Base-by-base conservation (phyloP, 495 filamentous ascomycete species). In the Hypoxylon fuscum region DNA sequence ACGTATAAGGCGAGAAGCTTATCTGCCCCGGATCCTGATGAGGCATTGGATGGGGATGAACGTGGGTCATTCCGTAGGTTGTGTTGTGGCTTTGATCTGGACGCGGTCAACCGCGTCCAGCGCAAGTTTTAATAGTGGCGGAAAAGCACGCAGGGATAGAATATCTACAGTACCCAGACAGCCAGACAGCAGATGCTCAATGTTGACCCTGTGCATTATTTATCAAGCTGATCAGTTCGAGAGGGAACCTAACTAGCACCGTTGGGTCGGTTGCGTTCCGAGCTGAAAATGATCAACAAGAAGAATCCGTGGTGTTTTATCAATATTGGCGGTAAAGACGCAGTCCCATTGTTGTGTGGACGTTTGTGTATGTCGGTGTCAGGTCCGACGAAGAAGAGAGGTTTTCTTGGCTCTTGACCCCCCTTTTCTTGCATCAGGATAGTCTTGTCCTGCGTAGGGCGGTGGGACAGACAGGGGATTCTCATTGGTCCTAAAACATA, bases 361-460 rank as follows among this genome's bases (percentile, higher is more conserved):
- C 35, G 35, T 54, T 58, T 65, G 45, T 44, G 27, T 12, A 43
- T 43, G 14, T 59, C 32, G 34, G 61, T 31, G 17, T 60, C 46
- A 52, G 41, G 57, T 58, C 46, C n/a, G 22, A 49, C 56, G 34
- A 44, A 5, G 40, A 55, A 44, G 9, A 47, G 29, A 49, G 8
- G 11, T 12, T 18, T 53, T 53, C 55, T 57, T 60, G 62, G 56
- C 46, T 37, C 41, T 53, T 31, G 8, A 66, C 22, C 63, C 63
- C 63, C 63, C 57, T 66, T 66, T 66, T 54, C 52, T 62, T 62
- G 57, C 63, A 61, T 62, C 54, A 53, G 53, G 15, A 44, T 21
- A 54, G 52, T 53, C 41, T 55, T 57, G 41, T 51, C 51, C 31
- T 40, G 51, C 62, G 55, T 58, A 35, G 63, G 34, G 46, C 34